Conservation (phyloP, 257 asterid species). For the Solanum clarkiae region DNA sequence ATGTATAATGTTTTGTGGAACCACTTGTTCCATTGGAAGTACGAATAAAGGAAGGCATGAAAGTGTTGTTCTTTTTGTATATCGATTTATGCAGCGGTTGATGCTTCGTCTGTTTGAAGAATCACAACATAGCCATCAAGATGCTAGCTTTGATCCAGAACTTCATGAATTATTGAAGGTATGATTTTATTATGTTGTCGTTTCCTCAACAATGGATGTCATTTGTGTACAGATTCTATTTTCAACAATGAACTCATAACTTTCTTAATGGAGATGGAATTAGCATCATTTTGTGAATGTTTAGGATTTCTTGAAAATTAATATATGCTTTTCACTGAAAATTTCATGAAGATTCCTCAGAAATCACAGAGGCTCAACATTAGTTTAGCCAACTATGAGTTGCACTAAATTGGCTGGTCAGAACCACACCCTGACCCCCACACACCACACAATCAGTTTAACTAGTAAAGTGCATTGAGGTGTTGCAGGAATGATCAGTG, state of each 20-base stretch:
- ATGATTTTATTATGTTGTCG: not conserved
- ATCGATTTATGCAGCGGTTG: constrained; percentile 33
- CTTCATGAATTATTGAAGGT: constrained; percentile 62
- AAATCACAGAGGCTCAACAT: not conserved
- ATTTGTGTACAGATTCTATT: not conserved
- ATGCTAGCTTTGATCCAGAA: constrained; percentile 26
- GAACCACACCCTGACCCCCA: not conserved
- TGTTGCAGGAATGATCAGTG: not conserved
- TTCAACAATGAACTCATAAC: not conserved
- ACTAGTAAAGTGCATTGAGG: not conserved
- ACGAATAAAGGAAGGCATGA: not conserved
- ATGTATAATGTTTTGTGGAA: not conserved
- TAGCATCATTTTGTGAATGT: not conserved
- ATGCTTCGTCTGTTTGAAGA: constrained; percentile 47
- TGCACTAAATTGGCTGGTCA: not conserved
- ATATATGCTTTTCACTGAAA: not conserved
- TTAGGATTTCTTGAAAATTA: not conserved
- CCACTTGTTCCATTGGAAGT: not conserved
- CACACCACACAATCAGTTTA: not conserved
- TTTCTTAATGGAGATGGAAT: not conserved
- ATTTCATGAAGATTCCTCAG: not conserved
- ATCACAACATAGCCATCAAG: constrained; percentile 10
- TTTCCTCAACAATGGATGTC: not conserved
- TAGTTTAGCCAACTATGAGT: not conserved
- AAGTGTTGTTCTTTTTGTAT: not conserved